Conservation (phyloP, 371 early-diverging fungal genomes). For the Apophysomyces variabilis region DNA sequence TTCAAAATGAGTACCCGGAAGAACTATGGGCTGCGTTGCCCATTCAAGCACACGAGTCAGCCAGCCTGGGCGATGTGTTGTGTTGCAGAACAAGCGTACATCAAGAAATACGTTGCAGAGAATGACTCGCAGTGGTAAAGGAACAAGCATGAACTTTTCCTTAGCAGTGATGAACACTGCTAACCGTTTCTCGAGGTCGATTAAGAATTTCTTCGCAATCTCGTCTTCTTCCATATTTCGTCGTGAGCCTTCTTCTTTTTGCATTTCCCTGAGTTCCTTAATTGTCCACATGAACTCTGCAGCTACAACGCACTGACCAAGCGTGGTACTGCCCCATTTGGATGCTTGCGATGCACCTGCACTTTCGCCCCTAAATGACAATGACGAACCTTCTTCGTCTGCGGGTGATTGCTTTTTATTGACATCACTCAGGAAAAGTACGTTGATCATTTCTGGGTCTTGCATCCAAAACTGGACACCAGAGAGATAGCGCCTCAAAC, state of each 20-base stretch:
- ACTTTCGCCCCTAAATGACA: neutral
- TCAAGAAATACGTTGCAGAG: conserved; percentile 60
- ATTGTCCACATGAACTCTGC: conserved; percentile 64
- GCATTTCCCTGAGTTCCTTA: conserved; percentile 46
- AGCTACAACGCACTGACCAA: conserved; percentile 65
- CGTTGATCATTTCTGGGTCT: conserved; percentile 69
- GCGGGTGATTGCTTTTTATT: conserved; percentile 26
- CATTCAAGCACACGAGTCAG: conserved; percentile 60
- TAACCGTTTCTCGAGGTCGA: conserved; percentile 64
- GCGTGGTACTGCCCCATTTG: conserved; percentile 63
- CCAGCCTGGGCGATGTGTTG: conserved; percentile 68
- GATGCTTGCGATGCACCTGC: conserved; percentile 5
- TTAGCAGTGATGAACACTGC: conserved; percentile 63
- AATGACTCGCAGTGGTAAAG: conserved; percentile 60
- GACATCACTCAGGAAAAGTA: conserved; percentile 63
- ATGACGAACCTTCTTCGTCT: neutral
- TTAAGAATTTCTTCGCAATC: conserved; percentile 66
- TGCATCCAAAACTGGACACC: conserved; percentile 69
- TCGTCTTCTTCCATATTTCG: conserved; percentile 61
- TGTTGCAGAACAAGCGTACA: conserved; percentile 66
- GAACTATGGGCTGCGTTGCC: conserved; percentile 44
- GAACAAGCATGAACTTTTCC: conserved; percentile 56
- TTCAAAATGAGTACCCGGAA: conserved; percentile 13
- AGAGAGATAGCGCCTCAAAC: conserved; percentile 54
- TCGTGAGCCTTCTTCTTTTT: conserved; percentile 26